A percentile compares a stretch with the other conserved stretches of the same genome.
phyloP scores from a whole-genome alignment of 176 grass and related monocot genomes.

The Oryza meyeriana region DNA sequence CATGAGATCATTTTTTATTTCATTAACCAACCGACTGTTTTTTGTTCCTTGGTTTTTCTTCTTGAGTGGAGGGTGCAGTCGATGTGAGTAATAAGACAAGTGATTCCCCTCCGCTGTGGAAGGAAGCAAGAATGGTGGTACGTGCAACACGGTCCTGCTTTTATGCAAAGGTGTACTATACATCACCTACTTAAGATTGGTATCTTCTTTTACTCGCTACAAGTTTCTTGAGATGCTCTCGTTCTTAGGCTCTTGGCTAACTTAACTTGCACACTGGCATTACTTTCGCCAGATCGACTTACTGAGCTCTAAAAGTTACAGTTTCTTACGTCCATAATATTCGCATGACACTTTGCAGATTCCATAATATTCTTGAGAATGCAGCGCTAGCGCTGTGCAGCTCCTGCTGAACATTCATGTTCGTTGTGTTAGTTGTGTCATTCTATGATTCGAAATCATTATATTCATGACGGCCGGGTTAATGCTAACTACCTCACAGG shows the following conservation, averaged over 20 bases:
- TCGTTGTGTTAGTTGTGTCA: conserved; percentile 10
- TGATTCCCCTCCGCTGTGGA: background rate
- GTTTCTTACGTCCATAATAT: background rate
- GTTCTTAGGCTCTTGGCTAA: background rate
- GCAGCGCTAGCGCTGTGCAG: background rate
- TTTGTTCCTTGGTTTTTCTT: no score
- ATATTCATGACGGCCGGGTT: background rate
- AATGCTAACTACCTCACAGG: background rate
- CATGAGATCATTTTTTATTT: no score
- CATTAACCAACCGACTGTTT: no score
- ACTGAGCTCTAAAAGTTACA: background rate
- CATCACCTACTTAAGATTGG: conserved; percentile 18
- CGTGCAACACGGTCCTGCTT: conserved; percentile 19
- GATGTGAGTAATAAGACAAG: no score
- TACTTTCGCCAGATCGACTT: background rate
- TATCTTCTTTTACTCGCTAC: conserved; percentile 28
- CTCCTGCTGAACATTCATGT: background rate
- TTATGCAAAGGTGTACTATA: conserved; percentile 23
- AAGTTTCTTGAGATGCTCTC: conserved; percentile 42
- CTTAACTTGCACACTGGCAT: conserved; percentile 3
- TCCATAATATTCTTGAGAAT: background rate
- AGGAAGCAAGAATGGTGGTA: conserved; percentile 18
- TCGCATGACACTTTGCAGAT: background rate
- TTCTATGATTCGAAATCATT: background rate
- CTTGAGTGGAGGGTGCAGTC: no score